Percentiles rank a stretch among this genome's conserved stretches.
These are phyloP conservation scores for Lizonia empirigonia DNA, from an alignment of 2,329 filamentous ascomycete genomes.

Conservation along the genomic window DNA sequence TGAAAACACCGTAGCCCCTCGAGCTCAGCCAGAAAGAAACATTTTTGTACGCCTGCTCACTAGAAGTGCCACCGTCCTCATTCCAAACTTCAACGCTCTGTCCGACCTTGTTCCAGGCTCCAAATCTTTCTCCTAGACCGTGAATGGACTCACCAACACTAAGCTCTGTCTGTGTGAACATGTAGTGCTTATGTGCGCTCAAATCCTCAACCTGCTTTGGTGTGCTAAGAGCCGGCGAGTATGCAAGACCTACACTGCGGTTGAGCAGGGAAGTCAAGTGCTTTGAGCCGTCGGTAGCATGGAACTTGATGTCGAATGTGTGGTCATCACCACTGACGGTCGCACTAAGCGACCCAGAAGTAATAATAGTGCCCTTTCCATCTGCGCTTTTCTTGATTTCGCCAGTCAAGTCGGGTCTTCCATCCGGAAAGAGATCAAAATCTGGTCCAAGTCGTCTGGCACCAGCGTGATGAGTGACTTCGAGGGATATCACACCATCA, in stretches of 20 bases:
- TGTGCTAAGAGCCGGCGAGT: conserved; percentile 59
- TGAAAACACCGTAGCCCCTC: conserved; percentile 76
- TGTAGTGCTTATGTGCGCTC: conserved; percentile 49
- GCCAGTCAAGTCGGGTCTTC: conserved; percentile 49
- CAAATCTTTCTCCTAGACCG: conserved; percentile 77
- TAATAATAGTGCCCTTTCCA: conserved; percentile 55
- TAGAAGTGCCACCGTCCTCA: conserved; percentile 67
- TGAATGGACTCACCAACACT: conserved; percentile 69
- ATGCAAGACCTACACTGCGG: conserved; percentile 64
- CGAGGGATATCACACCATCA: conserved; percentile 65
- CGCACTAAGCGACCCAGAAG: conserved; percentile 59
- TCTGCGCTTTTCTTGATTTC: conserved; percentile 50
- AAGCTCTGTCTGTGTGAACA: conserved; percentile 55
- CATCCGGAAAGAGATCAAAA: conserved; percentile 63
- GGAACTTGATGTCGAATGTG: conserved; percentile 62
- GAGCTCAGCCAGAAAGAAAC: conserved; percentile 72
- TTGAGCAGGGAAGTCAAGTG: conserved; percentile 61
- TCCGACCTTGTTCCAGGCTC: conserved; percentile 76
- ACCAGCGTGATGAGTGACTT: conserved; percentile 64
- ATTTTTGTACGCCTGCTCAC: conserved; percentile 75
- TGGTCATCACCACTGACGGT: conserved; percentile 58
- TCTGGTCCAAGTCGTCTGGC: conserved; percentile 59
- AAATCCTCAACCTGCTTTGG: conserved; percentile 62
- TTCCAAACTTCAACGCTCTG: conserved; percentile 71
- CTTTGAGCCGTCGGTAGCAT: conserved; percentile 56